phyloP scores from a whole-genome alignment of 2,329 filamentous ascomycete genomes.

The Albifimbria verrucaria region DNA sequence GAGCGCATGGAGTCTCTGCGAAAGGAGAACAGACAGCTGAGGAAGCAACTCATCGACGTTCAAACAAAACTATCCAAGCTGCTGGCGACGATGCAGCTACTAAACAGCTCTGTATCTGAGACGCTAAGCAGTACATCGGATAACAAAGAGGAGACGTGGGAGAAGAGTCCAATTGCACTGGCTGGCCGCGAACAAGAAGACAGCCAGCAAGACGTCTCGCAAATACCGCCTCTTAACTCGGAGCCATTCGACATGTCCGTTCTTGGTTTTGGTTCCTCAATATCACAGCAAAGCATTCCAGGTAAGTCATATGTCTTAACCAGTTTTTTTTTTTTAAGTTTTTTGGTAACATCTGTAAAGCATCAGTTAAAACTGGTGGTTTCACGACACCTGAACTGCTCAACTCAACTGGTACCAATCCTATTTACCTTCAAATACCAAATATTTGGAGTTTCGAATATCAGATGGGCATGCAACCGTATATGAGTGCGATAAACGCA shows the following conservation, averaged over 20 bases:
- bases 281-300: neutral
- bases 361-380: neutral
- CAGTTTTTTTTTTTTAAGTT: neutral
- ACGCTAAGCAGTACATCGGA: slow-evolving; percentile 17
- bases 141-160: neutral
- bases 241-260: neutral
- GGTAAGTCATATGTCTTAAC: neutral
- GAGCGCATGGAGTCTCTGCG: slow-evolving; percentile 20
- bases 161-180: neutral
- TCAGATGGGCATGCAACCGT: slow-evolving; percentile 25
- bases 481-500: slow-evolving; percentile 20
- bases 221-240: neutral
- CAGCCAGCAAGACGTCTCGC: neutral
- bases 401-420: neutral
- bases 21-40: slow-evolving; percentile 20
- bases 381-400: neutral
- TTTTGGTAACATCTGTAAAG: neutral
- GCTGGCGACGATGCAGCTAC: slow-evolving; percentile 18
- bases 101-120: slow-evolving; percentile 19
- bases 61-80: slow-evolving; percentile 21
- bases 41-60: slow-evolving; percentile 24
- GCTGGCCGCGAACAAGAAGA: neutral
- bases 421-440: slow-evolving; percentile 20
- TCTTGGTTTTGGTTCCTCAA: neutral
- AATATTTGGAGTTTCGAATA: slow-evolving; percentile 28